phyloP scores from a whole-genome alignment of 1,284 basidiomycete genomes.

The Albatrellus sp. region DNA sequence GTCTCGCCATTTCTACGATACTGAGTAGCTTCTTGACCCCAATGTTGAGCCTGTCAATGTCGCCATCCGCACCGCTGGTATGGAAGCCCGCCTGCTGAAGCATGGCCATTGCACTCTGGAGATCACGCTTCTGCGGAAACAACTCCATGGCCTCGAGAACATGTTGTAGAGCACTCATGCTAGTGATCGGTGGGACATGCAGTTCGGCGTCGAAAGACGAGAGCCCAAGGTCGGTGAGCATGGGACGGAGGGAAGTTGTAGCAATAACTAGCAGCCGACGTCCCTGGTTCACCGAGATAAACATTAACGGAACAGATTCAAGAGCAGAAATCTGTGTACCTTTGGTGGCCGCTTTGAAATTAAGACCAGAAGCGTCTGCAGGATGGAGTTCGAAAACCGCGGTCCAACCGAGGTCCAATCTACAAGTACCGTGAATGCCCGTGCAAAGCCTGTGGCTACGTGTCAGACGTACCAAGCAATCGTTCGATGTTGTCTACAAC shows the following conservation, averaged over 20 bases:
- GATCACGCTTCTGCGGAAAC: conserved; percentile 53
- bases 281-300: conserved; percentile 35
- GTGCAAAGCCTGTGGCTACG: background rate
- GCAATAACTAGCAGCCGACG: conserved; percentile 88
- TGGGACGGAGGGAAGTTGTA: conserved; percentile 81
- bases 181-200: conserved; percentile 73
- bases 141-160: conserved; percentile 80
- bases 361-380: conserved; percentile 87
- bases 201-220: conserved; percentile 84
- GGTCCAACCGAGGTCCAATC: conserved; percentile 99
- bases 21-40: conserved; percentile 93
- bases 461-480: conserved; percentile 53
- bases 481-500: conserved; percentile 95
- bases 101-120: conserved; percentile 49
- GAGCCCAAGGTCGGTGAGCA: conserved; percentile 86
- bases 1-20: conserved; percentile 92
- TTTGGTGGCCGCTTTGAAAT: conserved; percentile 89
- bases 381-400: conserved; percentile 88
- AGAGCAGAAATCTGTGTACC: conserved; percentile 27
- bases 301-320: conserved; percentile 2
- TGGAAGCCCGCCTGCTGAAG: conserved; percentile 67
- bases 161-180: conserved; percentile 60
- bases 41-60: conserved; percentile 45
- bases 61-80: conserved; percentile 10
- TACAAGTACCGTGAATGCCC: conserved; percentile 18